phyloP scores from a whole-genome alignment of 202 grass and related monocot species.

The Zizania palustris region DNA sequence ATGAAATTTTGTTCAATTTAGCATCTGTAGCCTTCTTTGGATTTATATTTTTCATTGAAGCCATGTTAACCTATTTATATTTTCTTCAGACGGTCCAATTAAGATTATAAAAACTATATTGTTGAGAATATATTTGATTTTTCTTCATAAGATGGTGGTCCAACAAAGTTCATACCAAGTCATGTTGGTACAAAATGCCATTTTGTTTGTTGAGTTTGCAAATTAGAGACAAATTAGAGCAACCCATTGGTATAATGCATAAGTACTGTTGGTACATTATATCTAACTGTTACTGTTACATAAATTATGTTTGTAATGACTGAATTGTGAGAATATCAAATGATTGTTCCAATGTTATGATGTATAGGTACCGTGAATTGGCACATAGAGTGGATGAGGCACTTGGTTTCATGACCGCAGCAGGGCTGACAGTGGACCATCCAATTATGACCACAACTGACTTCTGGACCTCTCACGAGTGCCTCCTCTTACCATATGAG shows the following conservation, averaged over 20 bases:
- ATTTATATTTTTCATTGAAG: background rate
- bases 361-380: slow-evolving; percentile 81
- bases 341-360: slow-evolving; percentile 18
- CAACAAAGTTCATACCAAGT: background rate
- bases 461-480: slow-evolving; percentile 96
- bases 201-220: background rate
- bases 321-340: slow-evolving; percentile 20
- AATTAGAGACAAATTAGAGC: background rate
- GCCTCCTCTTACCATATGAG: slow-evolving; percentile 91
- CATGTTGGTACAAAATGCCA: slow-evolving; percentile 10
- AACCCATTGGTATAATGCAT: background rate
- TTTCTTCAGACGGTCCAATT: background rate
- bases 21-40: background rate
- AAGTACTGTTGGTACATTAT: slow-evolving; percentile 11
- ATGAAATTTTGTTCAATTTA: slow-evolving; percentile 21
- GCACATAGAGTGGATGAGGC: slow-evolving; percentile 88
- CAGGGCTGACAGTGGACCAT: slow-evolving; percentile 83
- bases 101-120: slow-evolving; percentile 16
- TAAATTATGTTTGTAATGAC: background rate
- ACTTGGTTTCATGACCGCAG: slow-evolving; percentile 89
- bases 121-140: slow-evolving; percentile 7
- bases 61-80: background rate
- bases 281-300: background rate
- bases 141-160: background rate
- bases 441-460: slow-evolving; percentile 96